These are phyloP conservation scores for Hypoxylon sp. DNA, from an alignment of 2,329 filamentous ascomycete genomes.

Conservation along the genomic window DNA sequence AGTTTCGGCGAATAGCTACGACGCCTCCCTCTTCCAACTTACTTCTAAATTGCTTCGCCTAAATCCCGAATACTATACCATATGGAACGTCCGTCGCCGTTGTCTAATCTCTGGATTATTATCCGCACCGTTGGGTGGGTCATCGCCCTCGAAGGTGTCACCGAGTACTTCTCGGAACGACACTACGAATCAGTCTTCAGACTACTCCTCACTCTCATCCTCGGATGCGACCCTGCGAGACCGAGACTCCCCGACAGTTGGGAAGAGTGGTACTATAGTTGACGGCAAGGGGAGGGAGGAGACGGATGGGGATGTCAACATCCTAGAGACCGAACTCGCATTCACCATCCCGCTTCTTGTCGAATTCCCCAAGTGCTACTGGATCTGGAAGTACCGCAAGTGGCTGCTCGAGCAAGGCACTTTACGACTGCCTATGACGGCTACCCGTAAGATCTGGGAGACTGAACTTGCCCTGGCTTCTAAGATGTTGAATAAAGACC, in stretches of 20 bases:
- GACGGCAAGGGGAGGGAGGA: slow-evolving; percentile 52
- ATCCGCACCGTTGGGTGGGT: slow-evolving; percentile 61
- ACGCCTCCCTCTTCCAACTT: slow-evolving; percentile 72
- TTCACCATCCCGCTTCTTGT: slow-evolving; percentile 89
- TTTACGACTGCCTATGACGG: slow-evolving; percentile 66
- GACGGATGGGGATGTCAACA: slow-evolving; percentile 55
- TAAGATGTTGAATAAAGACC: slow-evolving; percentile 90
- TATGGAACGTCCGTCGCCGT: slow-evolving; percentile 89
- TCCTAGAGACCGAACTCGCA: slow-evolving; percentile 79
- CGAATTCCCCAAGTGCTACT: slow-evolving; percentile 96
- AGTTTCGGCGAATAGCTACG: slow-evolving; percentile 62
- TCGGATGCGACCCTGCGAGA: slow-evolving; percentile 65
- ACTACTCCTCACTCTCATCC: slow-evolving; percentile 67
- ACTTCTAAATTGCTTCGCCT: slow-evolving; percentile 79
- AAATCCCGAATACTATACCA: slow-evolving; percentile 91
- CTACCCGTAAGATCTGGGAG: slow-evolving; percentile 79
- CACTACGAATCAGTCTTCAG: slow-evolving; percentile 74
- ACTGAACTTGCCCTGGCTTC: slow-evolving; percentile 84
- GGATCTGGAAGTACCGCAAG: slow-evolving; percentile 97
- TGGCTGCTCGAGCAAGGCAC: slow-evolving; percentile 86
- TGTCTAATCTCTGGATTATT: slow-evolving; percentile 72
- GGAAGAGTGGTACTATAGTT: slow-evolving; percentile 65
- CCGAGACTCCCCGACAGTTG: slow-evolving; percentile 65
- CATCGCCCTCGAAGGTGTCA: slow-evolving; percentile 67
- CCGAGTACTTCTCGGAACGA: slow-evolving; percentile 66